Evolutionary conservation across 192 early-diverging fungal species (phyloP), one percentile per base, ranked within the genome.

Genomic region (Chytriomyces hyalinus): DNA sequence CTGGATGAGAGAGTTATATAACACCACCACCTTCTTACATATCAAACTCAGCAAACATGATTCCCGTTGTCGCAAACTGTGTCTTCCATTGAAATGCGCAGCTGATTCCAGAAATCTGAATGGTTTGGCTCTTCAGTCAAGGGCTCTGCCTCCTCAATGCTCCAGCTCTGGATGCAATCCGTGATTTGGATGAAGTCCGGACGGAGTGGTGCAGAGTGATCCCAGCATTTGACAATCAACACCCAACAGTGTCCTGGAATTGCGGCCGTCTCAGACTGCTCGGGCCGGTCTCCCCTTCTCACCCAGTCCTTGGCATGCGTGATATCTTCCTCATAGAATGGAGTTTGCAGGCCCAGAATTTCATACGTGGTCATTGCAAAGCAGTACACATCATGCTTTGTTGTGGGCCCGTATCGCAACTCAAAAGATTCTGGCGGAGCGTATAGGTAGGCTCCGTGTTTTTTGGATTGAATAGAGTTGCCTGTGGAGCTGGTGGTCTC

Each of bases 351-450:
- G 11, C 11, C 13, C 4, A 65, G 11, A 11, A 65, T 26, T 65
- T 65, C 63, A 3, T 26, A 65, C 11, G 26, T 15, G 2, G 63
- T 65, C 63, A 65, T 65, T 1, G 17, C 63, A 65, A 65, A 65
- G 28, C 63, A 22, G 26, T 65, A 65, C 20, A 36, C n/a, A 26
- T 65, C 63, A 36, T 65, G 26, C 26, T n/a, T 36, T 65, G 63
- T 15, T 65, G 63, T 22, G 11, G 63, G 63, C 20, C 13, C 4
- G 63, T 65, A 65, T 65, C 63, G 17, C 1, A 15, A 26, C 13
- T 22, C 68, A 74, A 77, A 74, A 65, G 67, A 65, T 65, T 65
- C 63, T 22, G 63, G 63, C 10, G 63, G 63, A 13, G 63, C 26
- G 4, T 26, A 65, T 4, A 11, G 20, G 28, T 1, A 0, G 3